phyloP scores from a whole-genome alignment of 23 red algal species.

The Agarophyton chilense region DNA sequence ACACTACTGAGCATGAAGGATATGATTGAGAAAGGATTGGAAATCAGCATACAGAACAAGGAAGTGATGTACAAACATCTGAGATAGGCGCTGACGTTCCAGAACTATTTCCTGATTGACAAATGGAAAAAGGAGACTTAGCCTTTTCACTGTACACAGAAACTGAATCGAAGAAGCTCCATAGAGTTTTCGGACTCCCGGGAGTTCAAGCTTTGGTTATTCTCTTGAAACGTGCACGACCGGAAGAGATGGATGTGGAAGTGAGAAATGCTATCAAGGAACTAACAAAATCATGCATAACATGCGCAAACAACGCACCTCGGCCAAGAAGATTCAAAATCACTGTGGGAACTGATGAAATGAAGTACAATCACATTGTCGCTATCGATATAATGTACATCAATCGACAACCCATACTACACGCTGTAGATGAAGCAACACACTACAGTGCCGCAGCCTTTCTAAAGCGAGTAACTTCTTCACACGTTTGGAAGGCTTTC shows the following conservation, averaged over 20 bases:
- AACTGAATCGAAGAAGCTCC: not conserved
- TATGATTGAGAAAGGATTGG: not conserved
- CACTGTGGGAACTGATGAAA: conserved; percentile 12
- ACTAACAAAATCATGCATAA: conserved; percentile 9
- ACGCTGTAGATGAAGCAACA: conserved; percentile 33
- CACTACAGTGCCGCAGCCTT: conserved; percentile 31
- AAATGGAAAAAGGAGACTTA: not conserved
- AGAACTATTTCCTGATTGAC: conserved; percentile 4
- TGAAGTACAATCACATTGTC: conserved; percentile 49
- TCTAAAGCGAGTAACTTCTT: not conserved
- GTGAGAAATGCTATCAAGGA: conserved; percentile 7
- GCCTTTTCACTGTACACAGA: not conserved
- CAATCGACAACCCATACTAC: conserved; percentile 21
- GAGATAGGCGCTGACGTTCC: not conserved
- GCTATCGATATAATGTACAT: conserved; percentile 35
- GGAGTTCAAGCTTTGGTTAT: not conserved
- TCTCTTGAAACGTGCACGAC: conserved; percentile 8
- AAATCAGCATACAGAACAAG: not conserved
- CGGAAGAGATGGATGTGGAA: conserved; percentile 2
- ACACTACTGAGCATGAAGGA: conserved; percentile 7
- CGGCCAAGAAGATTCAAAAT: conserved; percentile 44
- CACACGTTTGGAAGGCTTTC: conserved; percentile 21
- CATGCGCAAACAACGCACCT: conserved; percentile 28
- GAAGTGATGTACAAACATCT: not conserved
- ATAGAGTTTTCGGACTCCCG: not conserved